Base-by-base conservation (phyloP, 2,329 filamentous ascomycete species). In the Diaporthe longicolla region DNA sequence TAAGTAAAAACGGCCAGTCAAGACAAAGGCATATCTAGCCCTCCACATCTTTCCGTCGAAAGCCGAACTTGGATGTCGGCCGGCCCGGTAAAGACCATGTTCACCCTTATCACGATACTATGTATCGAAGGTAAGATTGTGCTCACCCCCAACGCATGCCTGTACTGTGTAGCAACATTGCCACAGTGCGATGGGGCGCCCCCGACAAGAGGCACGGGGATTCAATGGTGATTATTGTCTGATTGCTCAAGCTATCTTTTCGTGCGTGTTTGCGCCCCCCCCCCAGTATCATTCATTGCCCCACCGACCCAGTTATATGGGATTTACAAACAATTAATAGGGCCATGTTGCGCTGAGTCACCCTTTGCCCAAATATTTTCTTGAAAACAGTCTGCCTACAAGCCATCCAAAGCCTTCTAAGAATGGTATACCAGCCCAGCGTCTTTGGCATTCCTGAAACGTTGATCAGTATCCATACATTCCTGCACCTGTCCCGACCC, bases 391-490 rank as follows among this genome's bases (percentile, higher is more conserved):
- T 71, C 57, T 63, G 70, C 59, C 70, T 19, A 29, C n/a, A 45
- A 55, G 26, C 54, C 40, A 24, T 19, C 50, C 70, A 21, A 45
- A n/a, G 43, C 35, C 43, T 59, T 54, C 43, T 43, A 35, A 9
- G 10, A 63, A n/a, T 7, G 57, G 19, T 55, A 35, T 52, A 54
- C 24, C 48, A 17, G 37, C n/a, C 37, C 40, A 29, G 17, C 59
- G 21, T 26, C 6, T 37, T 15, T 43, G 13, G 32, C 10, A 24
- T 32, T 15, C 8, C 45, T 21, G 58, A 35, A n/a, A 19, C 24
- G 37, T 35, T n/a, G 32, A 45, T 78, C 52, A 79, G 57, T 79
- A 79, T 1, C 78, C 77, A 73, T 78, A 78, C 77, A 80, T 77
- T 50, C 76, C 29, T 65, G 74, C 19, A n/a, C 76, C 75, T 19